A percentile compares a stretch with the other conserved stretches of the same genome.
These are phyloP conservation scores for Rhinocladiella mackenziei DNA, from an alignment of 2,329 filamentous ascomycete genomes.

Conservation along the genomic window DNA sequence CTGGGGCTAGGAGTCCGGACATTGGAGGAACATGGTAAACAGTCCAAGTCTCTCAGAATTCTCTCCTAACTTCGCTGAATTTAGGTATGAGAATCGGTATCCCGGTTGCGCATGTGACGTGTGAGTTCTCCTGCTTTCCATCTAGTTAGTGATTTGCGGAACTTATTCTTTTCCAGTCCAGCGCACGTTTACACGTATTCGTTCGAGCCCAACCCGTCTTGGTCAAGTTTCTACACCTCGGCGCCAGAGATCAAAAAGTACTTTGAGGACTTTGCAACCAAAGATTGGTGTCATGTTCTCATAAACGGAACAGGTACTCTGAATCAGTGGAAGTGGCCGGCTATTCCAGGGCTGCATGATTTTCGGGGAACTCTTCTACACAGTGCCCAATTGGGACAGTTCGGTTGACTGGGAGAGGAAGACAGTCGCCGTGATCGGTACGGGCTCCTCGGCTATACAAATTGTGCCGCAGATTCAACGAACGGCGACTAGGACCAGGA, in stretches of 20 bases:
- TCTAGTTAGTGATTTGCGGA: no score
- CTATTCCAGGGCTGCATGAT: constrained; percentile 44
- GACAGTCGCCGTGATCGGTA: constrained; percentile 19
- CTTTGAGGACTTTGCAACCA: constrained; percentile 32
- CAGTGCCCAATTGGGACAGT: constrained; percentile 43
- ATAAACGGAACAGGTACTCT: constrained; percentile 41
- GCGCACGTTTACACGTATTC: constrained; percentile 22
- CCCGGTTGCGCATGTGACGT: constrained; percentile 29
- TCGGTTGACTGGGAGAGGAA: constrained; percentile 7
- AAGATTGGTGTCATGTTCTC: constrained; percentile 31
- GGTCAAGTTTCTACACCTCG: constrained; percentile 26
- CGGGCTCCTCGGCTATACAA: constrained; percentile 16
- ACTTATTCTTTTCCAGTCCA: no score
- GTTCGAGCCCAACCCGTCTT: constrained; percentile 27
- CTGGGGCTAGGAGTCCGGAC: constrained; percentile 30
- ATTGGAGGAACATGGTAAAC: constrained; percentile 43
- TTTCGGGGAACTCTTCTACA: constrained; percentile 48
- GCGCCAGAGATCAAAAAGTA: constrained; percentile 31
- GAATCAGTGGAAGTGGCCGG: constrained; percentile 44
- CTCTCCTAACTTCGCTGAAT: no score
- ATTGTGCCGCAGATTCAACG: constrained; percentile 15
- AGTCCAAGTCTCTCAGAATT: no score
- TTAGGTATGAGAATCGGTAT: constrained; percentile 41
- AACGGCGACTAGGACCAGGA: constrained; percentile 40
- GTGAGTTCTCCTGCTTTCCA: no score